Base-by-base conservation (phyloP, 164 flowering plant genomes). In the Sextonia rubra region DNA sequence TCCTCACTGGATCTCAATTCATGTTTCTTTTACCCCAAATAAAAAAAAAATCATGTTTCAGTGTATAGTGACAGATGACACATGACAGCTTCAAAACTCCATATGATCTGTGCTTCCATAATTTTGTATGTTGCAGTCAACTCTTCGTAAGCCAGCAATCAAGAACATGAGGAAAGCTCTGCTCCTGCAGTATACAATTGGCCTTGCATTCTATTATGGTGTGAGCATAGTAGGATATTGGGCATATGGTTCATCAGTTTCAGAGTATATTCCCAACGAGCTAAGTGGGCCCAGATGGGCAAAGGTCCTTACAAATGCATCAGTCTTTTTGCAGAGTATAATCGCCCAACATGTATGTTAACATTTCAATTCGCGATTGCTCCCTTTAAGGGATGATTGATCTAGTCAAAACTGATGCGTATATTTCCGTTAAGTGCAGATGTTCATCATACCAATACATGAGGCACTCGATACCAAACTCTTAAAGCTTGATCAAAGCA, bases 101-200 rank as follows among this genome's bases (percentile, higher is more conserved):
- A 37, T 37, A 37, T 52, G 58, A 61, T 61, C 64, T 61, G 27
- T 17, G 18, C 12, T 26, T 64, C 6, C 37, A 12, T 44, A 37
- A 66, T 66, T 44, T 37, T 37, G 44, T 37, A n/a, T 20, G n/a
- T 49, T 69, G 65, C 82, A 88, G 92, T 82, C 89, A 6, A 88
- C 92, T 1, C 77, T 88, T 4, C 79, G 86, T 1, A 69, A 74
- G 73, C 92, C 92, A 2, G 89, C 77, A 22, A 77, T 84, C 5
- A 76, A 72, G 75, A 88, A 88, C 82, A 86, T 87, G 90, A 84
- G 82, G 78, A 85, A 75, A 63, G 89, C 90, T 62, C 72, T 88
- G 65, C 72, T 48, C 47, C 7, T 78, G 32, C 92, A 88, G 49
- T 88, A 61, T 71, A 79, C 85, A 4, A 70, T 79, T 9, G 92